phyloP scores from a whole-genome alignment of 208 protist species.

The Trypanosoma scelopori region DNA sequence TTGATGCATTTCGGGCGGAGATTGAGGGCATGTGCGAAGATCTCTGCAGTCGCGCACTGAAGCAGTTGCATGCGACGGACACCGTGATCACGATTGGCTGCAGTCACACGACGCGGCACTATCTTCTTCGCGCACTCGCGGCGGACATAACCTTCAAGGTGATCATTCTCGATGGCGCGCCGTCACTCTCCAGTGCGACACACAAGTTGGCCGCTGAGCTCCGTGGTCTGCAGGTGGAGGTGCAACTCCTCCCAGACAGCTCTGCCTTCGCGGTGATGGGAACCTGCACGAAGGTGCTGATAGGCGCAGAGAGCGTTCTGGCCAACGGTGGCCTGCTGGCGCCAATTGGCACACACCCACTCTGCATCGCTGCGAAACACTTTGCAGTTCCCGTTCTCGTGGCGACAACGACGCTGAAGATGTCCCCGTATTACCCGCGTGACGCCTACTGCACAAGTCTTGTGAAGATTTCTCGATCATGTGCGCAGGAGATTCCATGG shows the following conservation, averaged over 20 bases:
- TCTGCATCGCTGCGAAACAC: conserved; percentile 94
- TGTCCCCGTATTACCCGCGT: conserved; percentile 95
- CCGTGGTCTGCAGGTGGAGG: conserved; percentile 63
- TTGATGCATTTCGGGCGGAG: conserved; percentile 60
- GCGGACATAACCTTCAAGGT: conserved; percentile 84
- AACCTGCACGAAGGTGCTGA: conserved; percentile 97
- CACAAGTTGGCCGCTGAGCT: conserved; percentile 78
- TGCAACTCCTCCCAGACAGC: conserved; percentile 94
- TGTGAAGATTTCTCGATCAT: conserved; percentile 68
- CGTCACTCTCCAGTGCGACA: conserved; percentile 54
- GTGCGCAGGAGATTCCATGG: conserved; percentile 84
- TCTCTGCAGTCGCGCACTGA: conserved; percentile 56
- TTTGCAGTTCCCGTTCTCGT: conserved; percentile 96
- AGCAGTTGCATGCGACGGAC: conserved; percentile 74
- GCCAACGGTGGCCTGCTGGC: conserved; percentile 97
- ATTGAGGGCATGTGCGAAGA: conserved; percentile 75
- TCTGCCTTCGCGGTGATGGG: conserved; percentile 97
- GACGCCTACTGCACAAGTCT: conserved; percentile 91
- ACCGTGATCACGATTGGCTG: conserved; percentile 78
- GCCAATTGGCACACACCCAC: conserved; percentile 89
- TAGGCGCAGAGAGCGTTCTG: conserved; percentile 93
- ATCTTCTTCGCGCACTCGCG: conserved; percentile 46
- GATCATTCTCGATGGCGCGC: conserved; percentile 93
- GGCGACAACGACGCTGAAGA: conserved; percentile 94
- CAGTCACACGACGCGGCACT: conserved; percentile 68